Percentiles rank a stretch among this genome's conserved stretches.
phyloP scores from a whole-genome alignment of 1,284 basidiomycete genomes.

The Malassezia equina region DNA sequence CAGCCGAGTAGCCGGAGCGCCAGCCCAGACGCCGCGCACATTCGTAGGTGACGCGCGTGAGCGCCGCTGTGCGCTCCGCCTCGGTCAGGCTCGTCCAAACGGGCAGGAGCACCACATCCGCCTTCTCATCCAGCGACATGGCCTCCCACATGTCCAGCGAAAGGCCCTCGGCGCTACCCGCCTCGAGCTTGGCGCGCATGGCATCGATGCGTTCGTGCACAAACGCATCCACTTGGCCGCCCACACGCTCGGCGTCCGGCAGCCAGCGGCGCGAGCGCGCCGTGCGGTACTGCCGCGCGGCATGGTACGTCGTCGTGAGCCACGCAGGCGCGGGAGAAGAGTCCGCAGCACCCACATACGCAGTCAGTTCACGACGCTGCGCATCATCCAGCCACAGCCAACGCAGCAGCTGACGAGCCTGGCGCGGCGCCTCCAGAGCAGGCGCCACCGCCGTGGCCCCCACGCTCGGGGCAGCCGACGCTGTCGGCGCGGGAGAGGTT shows the following conservation, averaged over 20 bases:
- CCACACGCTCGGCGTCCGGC: constrained; percentile 6
- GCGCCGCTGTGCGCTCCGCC: constrained; percentile 17
- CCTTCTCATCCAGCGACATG: constrained; percentile 24
- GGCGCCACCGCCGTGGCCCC: neutral
- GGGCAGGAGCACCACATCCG: constrained; percentile 22
- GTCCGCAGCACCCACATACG: neutral
- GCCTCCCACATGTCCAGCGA: constrained; percentile 15
- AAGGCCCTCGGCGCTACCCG: neutral
- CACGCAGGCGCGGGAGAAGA: constrained; percentile 1
- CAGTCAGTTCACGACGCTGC: constrained; percentile 7
- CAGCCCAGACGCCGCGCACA: constrained; percentile 38
- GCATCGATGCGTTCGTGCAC: constrained; percentile 13
- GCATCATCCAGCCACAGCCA: constrained; percentile 9
- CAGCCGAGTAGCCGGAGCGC: constrained; percentile 41
- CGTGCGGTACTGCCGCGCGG: constrained; percentile 14
- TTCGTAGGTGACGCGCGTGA: constrained; percentile 24
- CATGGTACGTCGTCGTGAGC: neutral
- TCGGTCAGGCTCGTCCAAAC: constrained; percentile 22
- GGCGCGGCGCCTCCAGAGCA: neutral
- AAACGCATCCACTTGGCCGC: constrained; percentile 13
- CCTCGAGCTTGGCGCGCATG: constrained; percentile 8
- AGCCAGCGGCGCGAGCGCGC: constrained; percentile 16
- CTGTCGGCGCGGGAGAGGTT: no score
- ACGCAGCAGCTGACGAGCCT: constrained; percentile 15
- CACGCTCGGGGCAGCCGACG: neutral